These are phyloP conservation scores for Penicillium sp. DNA, from an alignment of 2,329 filamentous ascomycete species.

Conservation along the genomic window DNA sequence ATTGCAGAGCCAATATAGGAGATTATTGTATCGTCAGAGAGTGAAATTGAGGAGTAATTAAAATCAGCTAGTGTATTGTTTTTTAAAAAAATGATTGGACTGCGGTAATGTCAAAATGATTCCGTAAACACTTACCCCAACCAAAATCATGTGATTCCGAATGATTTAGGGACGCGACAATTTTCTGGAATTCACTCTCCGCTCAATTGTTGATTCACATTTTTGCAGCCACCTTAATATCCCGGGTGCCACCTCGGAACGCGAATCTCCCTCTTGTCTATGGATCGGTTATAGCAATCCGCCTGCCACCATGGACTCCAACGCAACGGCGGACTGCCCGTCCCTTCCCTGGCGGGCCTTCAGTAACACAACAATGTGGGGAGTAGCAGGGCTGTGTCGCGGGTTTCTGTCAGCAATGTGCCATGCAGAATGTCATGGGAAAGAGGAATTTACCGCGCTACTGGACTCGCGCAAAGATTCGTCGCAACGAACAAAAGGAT, in stretches of 20 bases:
- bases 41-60: background rate
- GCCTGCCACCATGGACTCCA: slow-evolving; percentile 40
- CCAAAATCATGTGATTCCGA: slow-evolving; percentile 26
- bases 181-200: slow-evolving; percentile 4
- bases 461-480: slow-evolving; percentile 73
- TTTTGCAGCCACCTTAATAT: slow-evolving; percentile 7
- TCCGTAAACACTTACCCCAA: slow-evolving; percentile 15
- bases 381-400: slow-evolving; percentile 70
- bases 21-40: background rate
- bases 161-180: slow-evolving; percentile 15
- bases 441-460: slow-evolving; percentile 72
- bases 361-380: slow-evolving; percentile 74
- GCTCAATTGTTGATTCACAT: slow-evolving; percentile 7
- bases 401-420: slow-evolving; percentile 76
- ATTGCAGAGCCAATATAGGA: background rate
- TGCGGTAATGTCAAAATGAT: background rate
- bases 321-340: slow-evolving; percentile 46
- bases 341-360: slow-evolving; percentile 65
- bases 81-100: background rate
- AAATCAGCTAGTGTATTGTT: background rate
- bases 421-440: slow-evolving; percentile 72
- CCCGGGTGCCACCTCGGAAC: slow-evolving; percentile 9
- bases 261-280: slow-evolving; percentile 17
- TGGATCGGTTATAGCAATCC: slow-evolving; percentile 26
- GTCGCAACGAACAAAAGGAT: slow-evolving; percentile 68